Conservation (phyloP, 805 yeast genomes). For the Ogataea saltuana region DNA sequence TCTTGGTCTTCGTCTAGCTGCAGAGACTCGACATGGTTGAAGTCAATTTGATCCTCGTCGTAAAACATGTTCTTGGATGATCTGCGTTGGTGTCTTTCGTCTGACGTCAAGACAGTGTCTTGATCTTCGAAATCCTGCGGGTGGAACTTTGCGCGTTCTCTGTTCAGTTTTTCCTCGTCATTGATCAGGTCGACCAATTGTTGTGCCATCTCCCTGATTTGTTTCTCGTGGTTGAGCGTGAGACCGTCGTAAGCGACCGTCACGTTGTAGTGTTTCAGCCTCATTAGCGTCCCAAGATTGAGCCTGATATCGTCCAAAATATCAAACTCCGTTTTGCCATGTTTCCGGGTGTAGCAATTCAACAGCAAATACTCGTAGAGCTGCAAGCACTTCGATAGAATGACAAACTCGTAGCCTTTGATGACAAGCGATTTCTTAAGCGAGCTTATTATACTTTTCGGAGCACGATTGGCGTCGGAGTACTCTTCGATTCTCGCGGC, state of each 20-base stretch:
- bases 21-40: slow-evolving; percentile 9
- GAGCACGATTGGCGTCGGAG: slow-evolving; percentile 7
- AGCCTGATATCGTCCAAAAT: slow-evolving; percentile 20
- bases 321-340: slow-evolving; percentile 22
- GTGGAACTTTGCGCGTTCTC: slow-evolving; percentile 23
- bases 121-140: slow-evolving; percentile 13
- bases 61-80: slow-evolving; percentile 17
- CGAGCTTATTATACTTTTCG: slow-evolving; percentile 17
- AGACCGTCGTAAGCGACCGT: slow-evolving; percentile 26
- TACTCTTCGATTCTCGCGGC: slow-evolving; percentile 23
- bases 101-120: background rate
- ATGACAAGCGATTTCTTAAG: slow-evolving; percentile 31
- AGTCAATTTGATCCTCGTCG: slow-evolving; percentile 18
- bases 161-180: slow-evolving; percentile 13
- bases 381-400: slow-evolving; percentile 29
- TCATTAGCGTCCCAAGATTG: slow-evolving; percentile 17
- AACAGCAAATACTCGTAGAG: slow-evolving; percentile 29
- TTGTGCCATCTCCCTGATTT: slow-evolving; percentile 20
- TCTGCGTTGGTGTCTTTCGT: background rate
- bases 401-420: slow-evolving; percentile 32
- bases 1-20: slow-evolving; percentile 16
- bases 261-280: slow-evolving; percentile 18
- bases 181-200: slow-evolving; percentile 18
- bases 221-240: slow-evolving; percentile 26
- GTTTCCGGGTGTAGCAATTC: slow-evolving; percentile 26